These are phyloP conservation scores for Takakia lepidozioides DNA, from an alignment of 225 moss, liverwort and hornwort species.

Conservation along the genomic window DNA sequence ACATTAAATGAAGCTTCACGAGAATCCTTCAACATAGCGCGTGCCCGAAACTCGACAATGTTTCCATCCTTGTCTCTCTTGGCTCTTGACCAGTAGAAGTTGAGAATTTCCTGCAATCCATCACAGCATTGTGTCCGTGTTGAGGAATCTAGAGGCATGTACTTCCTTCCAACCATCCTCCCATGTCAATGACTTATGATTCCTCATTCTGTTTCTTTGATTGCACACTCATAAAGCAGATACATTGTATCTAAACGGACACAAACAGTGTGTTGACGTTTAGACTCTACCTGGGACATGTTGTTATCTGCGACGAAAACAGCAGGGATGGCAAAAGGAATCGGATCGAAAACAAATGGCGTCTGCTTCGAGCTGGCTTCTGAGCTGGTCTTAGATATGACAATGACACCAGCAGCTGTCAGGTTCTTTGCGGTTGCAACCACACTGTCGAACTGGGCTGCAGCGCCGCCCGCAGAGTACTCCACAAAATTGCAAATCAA, in stretches of 20 bases:
- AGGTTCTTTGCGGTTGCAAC: constrained; percentile 62
- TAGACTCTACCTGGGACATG: constrained; percentile 41
- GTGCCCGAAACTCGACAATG: constrained; percentile 55
- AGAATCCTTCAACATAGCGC: constrained; percentile 61
- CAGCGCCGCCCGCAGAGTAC: constrained; percentile 77
- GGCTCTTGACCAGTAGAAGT: constrained; percentile 53
- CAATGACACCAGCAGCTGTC: constrained; percentile 68
- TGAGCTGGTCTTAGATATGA: constrained; percentile 68
- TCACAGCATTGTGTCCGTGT: not conserved
- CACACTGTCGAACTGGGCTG: constrained; percentile 72
- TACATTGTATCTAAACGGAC: not conserved
- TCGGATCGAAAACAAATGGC: constrained; percentile 55
- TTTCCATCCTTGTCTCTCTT: constrained; percentile 37
- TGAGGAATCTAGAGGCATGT: not conserved
- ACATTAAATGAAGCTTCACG: constrained; percentile 50
- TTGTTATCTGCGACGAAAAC: constrained; percentile 67
- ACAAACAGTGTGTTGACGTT: not conserved
- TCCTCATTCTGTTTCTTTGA: not conserved
- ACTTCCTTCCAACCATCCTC: too few species aligned
- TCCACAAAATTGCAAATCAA: constrained; percentile 94
- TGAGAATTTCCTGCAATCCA: constrained; percentile 51
- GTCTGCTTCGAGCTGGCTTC: constrained; percentile 51
- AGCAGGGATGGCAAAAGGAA: constrained; percentile 76
- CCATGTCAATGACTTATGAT: too few species aligned
- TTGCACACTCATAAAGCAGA: not conserved